Percentiles rank a stretch among this genome's conserved stretches.
Conservation (phyloP, 768 basidiomycete species). For the Neoboletus magnificus region DNA sequence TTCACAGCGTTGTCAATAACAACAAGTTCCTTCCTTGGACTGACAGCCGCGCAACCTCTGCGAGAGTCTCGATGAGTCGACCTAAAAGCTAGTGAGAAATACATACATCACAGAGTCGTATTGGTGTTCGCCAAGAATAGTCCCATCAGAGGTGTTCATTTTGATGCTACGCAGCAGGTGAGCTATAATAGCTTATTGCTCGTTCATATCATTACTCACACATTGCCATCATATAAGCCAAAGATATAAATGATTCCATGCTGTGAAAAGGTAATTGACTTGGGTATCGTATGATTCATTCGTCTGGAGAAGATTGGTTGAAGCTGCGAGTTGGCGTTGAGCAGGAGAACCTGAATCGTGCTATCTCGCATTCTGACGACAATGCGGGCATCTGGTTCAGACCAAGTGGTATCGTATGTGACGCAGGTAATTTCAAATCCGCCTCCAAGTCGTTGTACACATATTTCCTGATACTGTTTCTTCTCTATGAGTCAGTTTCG, state of each 20-base stretch:
- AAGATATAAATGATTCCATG: not conserved
- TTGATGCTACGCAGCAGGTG: not conserved
- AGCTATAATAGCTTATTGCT: not conserved
- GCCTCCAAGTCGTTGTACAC: not conserved
- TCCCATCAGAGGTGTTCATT: not conserved
- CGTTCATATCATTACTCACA: not conserved
- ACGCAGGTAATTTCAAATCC: constrained; percentile 11
- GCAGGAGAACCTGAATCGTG: not conserved
- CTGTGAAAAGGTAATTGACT: not conserved
- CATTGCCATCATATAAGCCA: constrained; percentile 8
- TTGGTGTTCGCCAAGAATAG: not conserved
- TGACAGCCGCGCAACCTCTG: constrained; percentile 3
- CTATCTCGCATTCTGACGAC: constrained; percentile 2
- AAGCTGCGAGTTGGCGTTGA: constrained; percentile 6
- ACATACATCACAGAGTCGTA: constrained; percentile 5
- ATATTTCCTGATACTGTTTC: constrained; percentile 12
- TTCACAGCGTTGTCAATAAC: constrained; percentile 9
- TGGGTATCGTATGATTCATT: not conserved
- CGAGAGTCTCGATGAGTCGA: not conserved
- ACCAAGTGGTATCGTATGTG: not conserved
- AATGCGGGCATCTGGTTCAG: not conserved
- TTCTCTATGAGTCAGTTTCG: not conserved
- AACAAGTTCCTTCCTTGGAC: not conserved
- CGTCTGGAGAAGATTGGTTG: not conserved
- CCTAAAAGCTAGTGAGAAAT: not conserved